A percentile compares a stretch with the other conserved stretches of the same genome.
Conservation (phyloP, 768 basidiomycete species). For the Suillus spraguei region DNA sequence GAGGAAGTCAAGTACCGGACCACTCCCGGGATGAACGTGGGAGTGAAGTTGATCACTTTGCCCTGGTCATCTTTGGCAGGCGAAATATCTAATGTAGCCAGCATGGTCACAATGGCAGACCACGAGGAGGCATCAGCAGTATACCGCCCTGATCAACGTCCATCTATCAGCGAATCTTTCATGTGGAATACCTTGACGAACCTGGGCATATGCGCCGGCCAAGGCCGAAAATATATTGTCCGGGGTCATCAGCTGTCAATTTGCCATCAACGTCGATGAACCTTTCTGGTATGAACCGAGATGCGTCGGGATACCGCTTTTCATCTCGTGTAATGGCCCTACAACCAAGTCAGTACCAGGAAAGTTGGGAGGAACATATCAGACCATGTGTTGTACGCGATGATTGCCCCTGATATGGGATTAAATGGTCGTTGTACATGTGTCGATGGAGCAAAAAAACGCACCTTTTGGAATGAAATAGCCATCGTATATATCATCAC, state of each 20-base stretch:
- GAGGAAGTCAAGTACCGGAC: not conserved
- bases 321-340: conserved; percentile 20
- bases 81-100: conserved; percentile 12
- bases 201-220: conserved; percentile 13
- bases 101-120: conserved; percentile 23
- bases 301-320: conserved; percentile 14
- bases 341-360: not conserved
- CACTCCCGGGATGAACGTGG: conserved; percentile 5
- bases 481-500: conserved; percentile 18
- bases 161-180: not conserved
- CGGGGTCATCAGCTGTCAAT: conserved; percentile 15
- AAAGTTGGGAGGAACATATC: not conserved
- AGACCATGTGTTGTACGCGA: conserved; percentile 17
- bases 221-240: conserved; percentile 14
- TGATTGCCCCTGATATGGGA: conserved; percentile 10
- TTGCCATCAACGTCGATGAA: conserved; percentile 16
- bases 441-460: not conserved
- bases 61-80: conserved; percentile 11
- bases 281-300: conserved; percentile 18
- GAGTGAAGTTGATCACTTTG: conserved; percentile 5
- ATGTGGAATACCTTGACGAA: not conserved
- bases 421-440: too few species aligned
- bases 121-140: conserved; percentile 22
- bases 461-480: conserved; percentile 23
- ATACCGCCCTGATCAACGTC: conserved; percentile 20